Percentiles rank a stretch among this genome's conserved stretches.
These are phyloP conservation scores for Kodamaea derodonti DNA, from an alignment of 1,139 yeast genomes.

Conservation along the genomic window DNA sequence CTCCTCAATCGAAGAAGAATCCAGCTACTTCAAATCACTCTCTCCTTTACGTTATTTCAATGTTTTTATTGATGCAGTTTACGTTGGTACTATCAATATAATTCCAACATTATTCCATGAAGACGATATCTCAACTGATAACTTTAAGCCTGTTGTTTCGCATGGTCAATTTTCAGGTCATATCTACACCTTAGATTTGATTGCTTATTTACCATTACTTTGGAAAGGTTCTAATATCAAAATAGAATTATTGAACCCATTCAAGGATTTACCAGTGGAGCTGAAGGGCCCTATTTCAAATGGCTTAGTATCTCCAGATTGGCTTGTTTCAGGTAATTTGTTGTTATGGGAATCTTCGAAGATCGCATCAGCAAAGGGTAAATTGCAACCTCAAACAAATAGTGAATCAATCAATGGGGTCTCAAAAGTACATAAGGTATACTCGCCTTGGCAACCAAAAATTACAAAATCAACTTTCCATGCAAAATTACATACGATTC, in stretches of 20 bases:
- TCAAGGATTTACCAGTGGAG: constrained; percentile 14
- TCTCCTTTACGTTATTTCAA: constrained; percentile 24
- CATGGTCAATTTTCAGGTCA: constrained; percentile 24
- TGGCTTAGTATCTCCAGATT: constrained; percentile 2
- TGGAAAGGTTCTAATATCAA: constrained; percentile 21
- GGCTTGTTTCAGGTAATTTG: constrained; percentile 6
- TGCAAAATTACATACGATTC: constrained; percentile 1
- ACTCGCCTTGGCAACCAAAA: constrained; percentile 7
- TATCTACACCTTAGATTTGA: constrained; percentile 24
- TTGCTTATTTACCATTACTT: constrained; percentile 24
- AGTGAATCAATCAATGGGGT: background rate
- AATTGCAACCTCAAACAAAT: constrained; percentile 1
- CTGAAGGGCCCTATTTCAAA: constrained; percentile 10
- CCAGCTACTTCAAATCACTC: constrained; percentile 17
- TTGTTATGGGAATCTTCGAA: constrained; percentile 5
- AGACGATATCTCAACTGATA: constrained; percentile 13
- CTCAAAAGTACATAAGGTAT: background rate
- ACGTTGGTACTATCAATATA: constrained; percentile 21
- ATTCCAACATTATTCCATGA: constrained; percentile 26
- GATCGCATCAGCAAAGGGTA: constrained; percentile 3
- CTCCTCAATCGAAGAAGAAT: constrained; percentile 23
- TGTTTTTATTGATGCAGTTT: constrained; percentile 19
- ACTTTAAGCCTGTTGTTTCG: constrained; percentile 25
- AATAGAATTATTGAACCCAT: constrained; percentile 20
- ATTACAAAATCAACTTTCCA: constrained; percentile 1